A percentile compares a stretch with the other conserved stretches of the same genome.
phyloP scores from a whole-genome alignment of 345 rosid genomes.

The Turritis glabra region DNA sequence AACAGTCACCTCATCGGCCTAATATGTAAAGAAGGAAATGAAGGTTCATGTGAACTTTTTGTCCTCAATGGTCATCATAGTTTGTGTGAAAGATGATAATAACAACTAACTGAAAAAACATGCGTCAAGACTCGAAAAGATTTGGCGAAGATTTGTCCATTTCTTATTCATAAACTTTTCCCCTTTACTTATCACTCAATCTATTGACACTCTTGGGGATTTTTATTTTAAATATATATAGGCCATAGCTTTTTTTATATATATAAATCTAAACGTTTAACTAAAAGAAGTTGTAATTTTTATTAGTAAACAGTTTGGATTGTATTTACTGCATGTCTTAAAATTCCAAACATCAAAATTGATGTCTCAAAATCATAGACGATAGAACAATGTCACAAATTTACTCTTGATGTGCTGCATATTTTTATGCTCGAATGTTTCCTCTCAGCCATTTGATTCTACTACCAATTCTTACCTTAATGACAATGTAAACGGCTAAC shows the following conservation, averaged over 20 bases:
- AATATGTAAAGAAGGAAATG: conserved; percentile 12
- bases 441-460: not conserved
- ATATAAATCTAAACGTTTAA: too few relatives aligned
- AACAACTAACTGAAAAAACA: conserved; percentile 39
- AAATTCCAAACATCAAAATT: not conserved
- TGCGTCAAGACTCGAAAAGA: conserved; percentile 23
- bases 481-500: not conserved
- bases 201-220: not conserved
- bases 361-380: not conserved
- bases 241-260: too few relatives aligned
- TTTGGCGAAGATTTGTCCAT: conserved; percentile 37
- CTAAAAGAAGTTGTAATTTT: too few relatives aligned
- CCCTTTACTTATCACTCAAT: conserved; percentile 4
- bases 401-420: not conserved
- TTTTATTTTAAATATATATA: not conserved
- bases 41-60: conserved; percentile 23
- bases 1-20: conserved; percentile 31
- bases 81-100: conserved; percentile 31
- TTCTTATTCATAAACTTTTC: conserved; percentile 18
- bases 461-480: not conserved
- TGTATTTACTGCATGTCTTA: not conserved
- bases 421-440: not conserved
- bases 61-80: conserved; percentile 8
- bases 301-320: not conserved
- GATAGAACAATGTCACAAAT: not conserved